Conservation (phyloP, 345 rosid genomes). For the Bruguiera gymnorhiza region DNA sequence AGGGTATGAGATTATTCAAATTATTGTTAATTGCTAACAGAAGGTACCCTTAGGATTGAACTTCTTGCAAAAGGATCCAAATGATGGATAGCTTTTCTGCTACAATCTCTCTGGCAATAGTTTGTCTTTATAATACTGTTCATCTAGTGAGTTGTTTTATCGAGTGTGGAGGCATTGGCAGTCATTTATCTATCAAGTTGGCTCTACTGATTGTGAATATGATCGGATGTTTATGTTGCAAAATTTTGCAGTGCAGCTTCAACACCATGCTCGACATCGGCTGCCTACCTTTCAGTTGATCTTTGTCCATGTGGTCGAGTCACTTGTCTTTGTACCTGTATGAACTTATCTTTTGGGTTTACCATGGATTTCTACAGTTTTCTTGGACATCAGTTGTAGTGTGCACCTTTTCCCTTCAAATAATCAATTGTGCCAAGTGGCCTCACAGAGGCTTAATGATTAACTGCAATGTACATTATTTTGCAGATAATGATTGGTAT, state of each 20-base stretch:
- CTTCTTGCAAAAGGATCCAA: constrained; percentile 9
- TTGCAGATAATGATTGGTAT: constrained; percentile 99
- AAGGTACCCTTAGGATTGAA: no score
- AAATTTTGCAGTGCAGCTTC: constrained; percentile 95
- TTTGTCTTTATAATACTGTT: background rate
- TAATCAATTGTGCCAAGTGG: background rate
- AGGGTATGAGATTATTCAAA: no score
- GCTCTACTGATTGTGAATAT: constrained; percentile 22
- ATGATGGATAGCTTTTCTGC: constrained; percentile 12
- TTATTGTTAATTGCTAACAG: no score
- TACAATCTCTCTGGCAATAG: background rate
- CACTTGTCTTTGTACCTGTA: constrained; percentile 98
- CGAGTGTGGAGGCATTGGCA: background rate
- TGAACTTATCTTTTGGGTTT: constrained; percentile 7
- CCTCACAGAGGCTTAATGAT: constrained; percentile 4
- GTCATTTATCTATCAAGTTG: background rate
- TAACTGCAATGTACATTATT: constrained; percentile 6
- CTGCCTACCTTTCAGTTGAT: constrained; percentile 98
- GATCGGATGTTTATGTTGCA: constrained; percentile 34
- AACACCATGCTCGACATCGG: constrained; percentile 96
- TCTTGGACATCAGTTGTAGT: constrained; percentile 2
- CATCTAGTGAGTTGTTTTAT: background rate
- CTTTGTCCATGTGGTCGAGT: constrained; percentile 93
- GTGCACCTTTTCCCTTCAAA: background rate
- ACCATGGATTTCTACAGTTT: background rate